phyloP scores from a whole-genome alignment of 1,139 yeast genomes.

The Yamadazyma dendronema region DNA sequence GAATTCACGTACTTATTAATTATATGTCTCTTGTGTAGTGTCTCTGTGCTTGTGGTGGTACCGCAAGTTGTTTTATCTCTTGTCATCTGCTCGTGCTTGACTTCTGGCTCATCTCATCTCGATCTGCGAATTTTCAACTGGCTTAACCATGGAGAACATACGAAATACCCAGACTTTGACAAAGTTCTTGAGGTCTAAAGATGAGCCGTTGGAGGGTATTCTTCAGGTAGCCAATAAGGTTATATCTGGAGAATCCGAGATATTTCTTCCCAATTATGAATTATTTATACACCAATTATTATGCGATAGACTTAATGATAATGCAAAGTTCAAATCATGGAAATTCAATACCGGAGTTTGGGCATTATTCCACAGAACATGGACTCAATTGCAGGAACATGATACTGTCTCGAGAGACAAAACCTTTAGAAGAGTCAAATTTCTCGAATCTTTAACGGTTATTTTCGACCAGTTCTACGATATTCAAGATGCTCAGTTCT shows the following conservation, averaged over 20 bases:
- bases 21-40: background rate
- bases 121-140: slow-evolving; percentile 8
- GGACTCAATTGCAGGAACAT: slow-evolving; percentile 25
- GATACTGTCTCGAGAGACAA: slow-evolving; percentile 23
- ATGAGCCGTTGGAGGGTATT: slow-evolving; percentile 43
- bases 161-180: slow-evolving; percentile 62
- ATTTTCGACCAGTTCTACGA: slow-evolving; percentile 17
- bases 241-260: slow-evolving; percentile 33
- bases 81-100: too few relatives aligned
- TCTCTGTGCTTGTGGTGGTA: too few relatives aligned
- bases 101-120: slow-evolving; percentile 8
- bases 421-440: slow-evolving; percentile 32
- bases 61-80: too few relatives aligned
- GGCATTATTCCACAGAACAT: slow-evolving; percentile 42
- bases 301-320: slow-evolving; percentile 62
- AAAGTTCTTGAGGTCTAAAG: slow-evolving; percentile 58
- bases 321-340: slow-evolving; percentile 36
- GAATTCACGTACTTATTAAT: background rate
- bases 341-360: slow-evolving; percentile 44
- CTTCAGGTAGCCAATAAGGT: slow-evolving; percentile 41
- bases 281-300: slow-evolving; percentile 64
- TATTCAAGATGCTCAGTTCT: slow-evolving; percentile 4
- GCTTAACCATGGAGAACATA: slow-evolving; percentile 22
- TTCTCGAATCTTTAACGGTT: slow-evolving; percentile 18
- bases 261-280: slow-evolving; percentile 61